A percentile compares a stretch with the other conserved stretches of the same genome.
These are phyloP conservation scores for Penicillium subrubescens DNA, from an alignment of 495 filamentous ascomycete species.

Conservation along the genomic window DNA sequence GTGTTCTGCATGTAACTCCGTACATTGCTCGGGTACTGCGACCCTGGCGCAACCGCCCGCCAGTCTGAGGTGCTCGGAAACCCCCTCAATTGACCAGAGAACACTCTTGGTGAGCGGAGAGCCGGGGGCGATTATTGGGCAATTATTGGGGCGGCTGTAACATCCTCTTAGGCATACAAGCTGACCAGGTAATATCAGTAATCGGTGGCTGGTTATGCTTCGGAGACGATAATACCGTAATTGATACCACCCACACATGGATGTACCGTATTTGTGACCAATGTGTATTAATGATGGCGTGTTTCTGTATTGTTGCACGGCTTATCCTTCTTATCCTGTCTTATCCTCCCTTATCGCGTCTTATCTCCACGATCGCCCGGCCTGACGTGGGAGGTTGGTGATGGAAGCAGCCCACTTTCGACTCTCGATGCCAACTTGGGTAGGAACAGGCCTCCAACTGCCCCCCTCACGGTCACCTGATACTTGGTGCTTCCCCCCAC, in stretches of 20 bases:
- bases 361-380: neutral
- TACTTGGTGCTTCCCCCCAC: neutral
- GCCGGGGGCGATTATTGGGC: neutral
- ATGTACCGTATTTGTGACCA: neutral
- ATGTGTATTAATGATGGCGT: neutral
- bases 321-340: neutral
- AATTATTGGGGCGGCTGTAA: neutral
- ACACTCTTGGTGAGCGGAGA: neutral
- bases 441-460: neutral
- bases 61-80: neutral
- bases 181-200: neutral
- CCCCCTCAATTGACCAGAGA: neutral
- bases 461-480: conserved; percentile 27
- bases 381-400: neutral
- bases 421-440: neutral
- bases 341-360: neutral
- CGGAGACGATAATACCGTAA: neutral
- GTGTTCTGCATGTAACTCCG: neutral
- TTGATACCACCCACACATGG: neutral
- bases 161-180: neutral
- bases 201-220: neutral
- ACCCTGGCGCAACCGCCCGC: neutral
- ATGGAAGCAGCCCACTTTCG: neutral
- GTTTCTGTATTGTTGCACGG: neutral
- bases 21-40: conserved; percentile 1